phyloP scores from a whole-genome alignment of 2,329 filamentous ascomycete species.

The Claviceps monticola region DNA sequence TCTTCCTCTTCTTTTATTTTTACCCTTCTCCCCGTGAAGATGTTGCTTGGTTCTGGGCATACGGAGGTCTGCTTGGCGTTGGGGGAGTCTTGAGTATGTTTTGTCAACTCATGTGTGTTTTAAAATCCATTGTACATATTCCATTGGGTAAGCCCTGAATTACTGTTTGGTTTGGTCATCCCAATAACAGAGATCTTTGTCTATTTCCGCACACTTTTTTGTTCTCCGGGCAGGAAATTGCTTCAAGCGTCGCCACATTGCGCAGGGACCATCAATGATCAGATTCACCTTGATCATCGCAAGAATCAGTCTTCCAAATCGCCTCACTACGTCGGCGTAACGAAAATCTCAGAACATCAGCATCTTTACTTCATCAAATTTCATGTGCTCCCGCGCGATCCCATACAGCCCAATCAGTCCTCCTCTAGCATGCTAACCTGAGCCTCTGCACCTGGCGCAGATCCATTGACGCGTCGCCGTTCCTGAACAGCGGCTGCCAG shows the following conservation, averaged over 20 bases:
- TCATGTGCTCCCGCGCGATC: not conserved
- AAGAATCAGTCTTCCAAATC: too few relatives aligned
- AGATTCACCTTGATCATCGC: not conserved
- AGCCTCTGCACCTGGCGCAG: slow-evolving; percentile 15
- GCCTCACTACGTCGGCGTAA: too few relatives aligned
- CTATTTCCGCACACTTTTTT: not conserved
- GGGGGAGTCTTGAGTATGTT: not conserved
- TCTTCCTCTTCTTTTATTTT: not conserved
- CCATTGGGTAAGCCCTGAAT: too few relatives aligned
- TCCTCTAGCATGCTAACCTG: slow-evolving; percentile 37
- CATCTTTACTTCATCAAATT: not conserved
- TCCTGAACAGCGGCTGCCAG: slow-evolving; percentile 72
- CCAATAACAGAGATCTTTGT: not conserved
- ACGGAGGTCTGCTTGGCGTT: not conserved
- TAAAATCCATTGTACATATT: not conserved
- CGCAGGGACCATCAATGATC: not conserved
- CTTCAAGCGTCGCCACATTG: not conserved
- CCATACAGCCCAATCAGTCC: slow-evolving; percentile 23
- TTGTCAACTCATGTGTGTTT: not conserved
- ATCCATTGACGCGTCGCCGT: slow-evolving; percentile 44
- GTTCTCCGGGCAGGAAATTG: not conserved
- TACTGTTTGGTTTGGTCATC: not conserved
- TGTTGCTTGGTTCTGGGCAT: not conserved
- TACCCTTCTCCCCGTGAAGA: not conserved
- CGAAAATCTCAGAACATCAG: too few relatives aligned